Conservation (phyloP, 2,329 filamentous ascomycete genomes). For the Ascochyta clinopodiicola region DNA sequence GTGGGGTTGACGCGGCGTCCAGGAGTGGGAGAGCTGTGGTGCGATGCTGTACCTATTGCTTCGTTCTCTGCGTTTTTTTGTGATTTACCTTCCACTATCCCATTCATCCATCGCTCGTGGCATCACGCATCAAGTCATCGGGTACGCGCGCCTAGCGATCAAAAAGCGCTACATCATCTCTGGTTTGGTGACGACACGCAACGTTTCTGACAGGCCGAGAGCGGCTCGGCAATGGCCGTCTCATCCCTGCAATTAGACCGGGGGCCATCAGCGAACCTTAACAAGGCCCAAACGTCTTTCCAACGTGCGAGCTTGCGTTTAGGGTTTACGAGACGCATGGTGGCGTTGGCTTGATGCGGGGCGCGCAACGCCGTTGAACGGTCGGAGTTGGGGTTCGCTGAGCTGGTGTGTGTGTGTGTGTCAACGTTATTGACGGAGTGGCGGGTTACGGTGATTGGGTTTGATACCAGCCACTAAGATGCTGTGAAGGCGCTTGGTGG, state of each 20-base stretch:
- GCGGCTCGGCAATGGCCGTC: slow-evolving; percentile 13
- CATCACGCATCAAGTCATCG: neutral
- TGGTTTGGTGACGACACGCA: neutral
- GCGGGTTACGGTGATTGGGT: neutral
- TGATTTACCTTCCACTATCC: too few species aligned
- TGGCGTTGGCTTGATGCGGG: neutral
- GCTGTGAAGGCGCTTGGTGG: neutral
- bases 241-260: neutral
- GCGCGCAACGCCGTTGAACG: slow-evolving; percentile 1
- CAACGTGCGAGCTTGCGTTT: slow-evolving; percentile 6
- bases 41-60: too few species aligned
- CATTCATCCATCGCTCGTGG: too few species aligned
- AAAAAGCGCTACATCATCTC: neutral
- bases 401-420: too few species aligned
- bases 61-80: too few species aligned
- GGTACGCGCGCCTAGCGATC: neutral
- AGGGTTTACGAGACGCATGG: slow-evolving; percentile 11
- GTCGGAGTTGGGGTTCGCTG: neutral
- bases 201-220: slow-evolving; percentile 5
- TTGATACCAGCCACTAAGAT: neutral
- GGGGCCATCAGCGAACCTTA: neutral
- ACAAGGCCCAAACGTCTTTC: slow-evolving; percentile 7
- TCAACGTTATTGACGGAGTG: neutral
- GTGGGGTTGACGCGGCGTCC: neutral
- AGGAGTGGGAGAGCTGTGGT: neutral